phyloP scores from a whole-genome alignment of 2,329 filamentous ascomycete genomes.

The Xylaria sp. region DNA sequence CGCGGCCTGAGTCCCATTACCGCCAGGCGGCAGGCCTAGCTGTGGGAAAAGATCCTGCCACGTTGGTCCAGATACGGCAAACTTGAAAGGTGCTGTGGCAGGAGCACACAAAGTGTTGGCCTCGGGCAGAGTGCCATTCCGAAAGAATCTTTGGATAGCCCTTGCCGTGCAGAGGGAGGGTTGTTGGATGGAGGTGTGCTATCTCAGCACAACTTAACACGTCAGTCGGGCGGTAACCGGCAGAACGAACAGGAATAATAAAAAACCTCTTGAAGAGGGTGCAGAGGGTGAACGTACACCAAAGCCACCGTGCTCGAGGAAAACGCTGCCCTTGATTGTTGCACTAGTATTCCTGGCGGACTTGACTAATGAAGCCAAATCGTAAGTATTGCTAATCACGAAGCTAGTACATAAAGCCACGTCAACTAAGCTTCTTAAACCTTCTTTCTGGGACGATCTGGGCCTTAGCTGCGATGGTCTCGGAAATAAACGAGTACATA shows the following conservation, averaged over 20 bases:
- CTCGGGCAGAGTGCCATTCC: slow-evolving; percentile 38
- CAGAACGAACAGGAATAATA: neutral
- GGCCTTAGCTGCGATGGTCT: too few species aligned
- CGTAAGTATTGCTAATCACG: slow-evolving; percentile 54
- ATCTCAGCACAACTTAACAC: neutral
- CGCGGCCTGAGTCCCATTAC: slow-evolving; percentile 13
- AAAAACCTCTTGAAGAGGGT: neutral
- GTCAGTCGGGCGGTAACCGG: neutral
- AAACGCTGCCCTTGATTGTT: slow-evolving; percentile 52
- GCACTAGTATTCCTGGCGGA: slow-evolving; percentile 53
- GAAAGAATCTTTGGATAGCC: slow-evolving; percentile 40
- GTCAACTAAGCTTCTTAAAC: too few species aligned
- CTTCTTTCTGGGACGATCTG: too few species aligned
- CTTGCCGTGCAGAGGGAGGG: slow-evolving; percentile 42
- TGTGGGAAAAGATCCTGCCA: slow-evolving; percentile 36
- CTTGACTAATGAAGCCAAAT: slow-evolving; percentile 54
- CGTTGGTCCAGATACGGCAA: slow-evolving; percentile 23
- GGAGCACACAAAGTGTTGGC: slow-evolving; percentile 30
- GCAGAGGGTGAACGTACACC: slow-evolving; percentile 48
- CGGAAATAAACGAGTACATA: too few species aligned
- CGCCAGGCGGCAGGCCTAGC: slow-evolving; percentile 23
- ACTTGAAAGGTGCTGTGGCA: slow-evolving; percentile 24
- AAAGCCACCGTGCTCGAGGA: slow-evolving; percentile 53
- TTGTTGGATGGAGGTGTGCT: slow-evolving; percentile 39
- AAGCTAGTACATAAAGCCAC: slow-evolving; percentile 34